Conservation (phyloP, 768 basidiomycete genomes). For the Russula vinacea region DNA sequence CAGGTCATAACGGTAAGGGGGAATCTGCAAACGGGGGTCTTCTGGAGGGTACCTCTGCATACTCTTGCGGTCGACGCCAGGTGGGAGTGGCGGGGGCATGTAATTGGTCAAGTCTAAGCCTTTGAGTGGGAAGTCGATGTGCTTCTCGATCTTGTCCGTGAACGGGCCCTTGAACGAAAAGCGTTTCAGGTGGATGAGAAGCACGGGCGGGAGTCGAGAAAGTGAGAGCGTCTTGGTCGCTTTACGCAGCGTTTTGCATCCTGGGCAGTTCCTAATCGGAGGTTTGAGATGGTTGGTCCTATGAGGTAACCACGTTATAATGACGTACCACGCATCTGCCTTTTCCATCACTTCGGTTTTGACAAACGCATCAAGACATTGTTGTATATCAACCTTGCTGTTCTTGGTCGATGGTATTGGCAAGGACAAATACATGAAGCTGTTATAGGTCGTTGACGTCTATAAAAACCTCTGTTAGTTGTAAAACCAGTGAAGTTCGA, state of each 20-base stretch:
- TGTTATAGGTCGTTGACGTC: slow-evolving; percentile 97
- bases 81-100: slow-evolving; percentile 77
- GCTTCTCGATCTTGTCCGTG: slow-evolving; percentile 94
- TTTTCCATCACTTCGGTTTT: slow-evolving; percentile 87
- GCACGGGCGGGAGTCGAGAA: slow-evolving; percentile 87
- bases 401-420: slow-evolving; percentile 73
- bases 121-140: slow-evolving; percentile 81
- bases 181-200: slow-evolving; percentile 89
- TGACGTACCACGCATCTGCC: slow-evolving; percentile 84
- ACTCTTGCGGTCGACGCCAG: slow-evolving; percentile 50
- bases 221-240: slow-evolving; percentile 86
- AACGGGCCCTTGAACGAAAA: slow-evolving; percentile 90
- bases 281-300: background rate
- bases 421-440: slow-evolving; percentile 91
- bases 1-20: slow-evolving; percentile 89
- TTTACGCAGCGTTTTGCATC: slow-evolving; percentile 83
- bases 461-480: slow-evolving; percentile 37
- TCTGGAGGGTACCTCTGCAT: slow-evolving; percentile 42
- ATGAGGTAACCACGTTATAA: background rate
- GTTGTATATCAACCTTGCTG: slow-evolving; percentile 62
- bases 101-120: slow-evolving; percentile 67
- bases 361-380: slow-evolving; percentile 88
- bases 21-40: slow-evolving; percentile 79
- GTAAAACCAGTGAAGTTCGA: slow-evolving; percentile 27
- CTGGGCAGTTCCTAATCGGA: slow-evolving; percentile 79